Evolutionary conservation across 805 yeast genomes (phyloP).

Genomic region (Kuraishia ogatae): DNA sequence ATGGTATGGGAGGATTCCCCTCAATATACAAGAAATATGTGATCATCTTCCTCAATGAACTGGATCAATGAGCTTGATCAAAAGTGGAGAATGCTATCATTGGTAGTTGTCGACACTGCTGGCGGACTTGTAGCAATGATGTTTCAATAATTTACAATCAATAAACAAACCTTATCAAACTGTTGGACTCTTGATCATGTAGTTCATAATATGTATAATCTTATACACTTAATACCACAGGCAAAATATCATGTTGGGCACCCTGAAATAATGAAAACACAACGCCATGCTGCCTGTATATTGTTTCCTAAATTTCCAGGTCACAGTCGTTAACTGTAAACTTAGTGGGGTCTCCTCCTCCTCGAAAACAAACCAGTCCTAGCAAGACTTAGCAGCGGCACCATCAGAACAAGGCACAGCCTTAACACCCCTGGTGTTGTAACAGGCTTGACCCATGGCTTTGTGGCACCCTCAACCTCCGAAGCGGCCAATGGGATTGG

Average conservation of each 20-base stretch:
- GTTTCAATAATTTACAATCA: too few species aligned
- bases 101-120: too few species aligned
- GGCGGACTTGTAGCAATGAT: too few species aligned
- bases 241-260: not conserved
- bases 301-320: not conserved
- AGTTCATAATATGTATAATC: not conserved
- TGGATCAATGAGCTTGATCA: too few species aligned
- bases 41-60: too few species aligned
- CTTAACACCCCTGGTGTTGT: conserved; percentile 69
- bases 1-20: too few species aligned
- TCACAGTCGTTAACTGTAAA: too few species aligned
- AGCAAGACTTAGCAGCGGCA: conserved; percentile 3
- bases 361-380: conserved; percentile 7
- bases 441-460: conserved; percentile 79
- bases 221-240: not conserved
- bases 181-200: too few species aligned
- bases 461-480: conserved; percentile 72
- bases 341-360: conserved; percentile 5
- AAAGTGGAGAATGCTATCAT: too few species aligned
- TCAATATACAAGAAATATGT: too few species aligned
- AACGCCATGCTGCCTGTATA: not conserved
- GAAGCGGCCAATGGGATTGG: conserved; percentile 65
- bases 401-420: conserved; percentile 38
- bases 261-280: too few species aligned
- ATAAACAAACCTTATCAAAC: too few species aligned